Evolutionary conservation across 495 filamentous ascomycete species (phyloP).

Genomic region (Aspergillus cavernicola): DNA sequence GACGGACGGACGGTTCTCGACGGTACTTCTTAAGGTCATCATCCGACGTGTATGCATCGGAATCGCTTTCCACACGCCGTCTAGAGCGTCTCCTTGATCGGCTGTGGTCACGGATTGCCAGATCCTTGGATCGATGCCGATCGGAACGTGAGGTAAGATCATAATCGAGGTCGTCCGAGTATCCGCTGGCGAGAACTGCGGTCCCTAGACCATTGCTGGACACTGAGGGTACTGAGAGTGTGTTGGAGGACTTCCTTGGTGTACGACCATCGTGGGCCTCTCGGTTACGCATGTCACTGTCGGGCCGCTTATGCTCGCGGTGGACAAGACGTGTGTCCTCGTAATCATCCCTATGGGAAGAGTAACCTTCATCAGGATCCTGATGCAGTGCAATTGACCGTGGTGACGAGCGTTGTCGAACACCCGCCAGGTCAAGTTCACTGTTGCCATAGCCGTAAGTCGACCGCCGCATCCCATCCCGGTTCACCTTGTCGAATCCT

Average conservation of each 20-base stretch:
- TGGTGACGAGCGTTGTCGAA: conserved; percentile 30
- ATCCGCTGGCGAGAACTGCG: conserved; percentile 36
- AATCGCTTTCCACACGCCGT: conserved; percentile 27
- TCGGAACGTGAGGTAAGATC: conserved; percentile 22
- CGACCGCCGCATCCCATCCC: conserved; percentile 32
- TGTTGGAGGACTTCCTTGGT: conserved; percentile 18
- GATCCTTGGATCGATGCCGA: conserved; percentile 13
- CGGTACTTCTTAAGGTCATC: conserved; percentile 38
- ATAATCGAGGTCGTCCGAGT: conserved; percentile 36
- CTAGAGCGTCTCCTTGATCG: conserved; percentile 32
- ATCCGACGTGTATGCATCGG: conserved; percentile 33
- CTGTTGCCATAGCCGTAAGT: conserved; percentile 25
- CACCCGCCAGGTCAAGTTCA: conserved; percentile 27
- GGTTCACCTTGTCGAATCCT: conserved; percentile 58
- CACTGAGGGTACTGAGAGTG: conserved; percentile 20
- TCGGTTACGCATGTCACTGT: conserved; percentile 19
- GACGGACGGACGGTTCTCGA: conserved; percentile 27
- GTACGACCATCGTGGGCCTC: conserved; percentile 30
- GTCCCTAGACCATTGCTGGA: conserved; percentile 36
- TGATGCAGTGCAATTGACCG: conserved; percentile 36
- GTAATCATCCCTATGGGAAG: conserved; percentile 27
- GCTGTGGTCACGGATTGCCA: conserved; percentile 14
- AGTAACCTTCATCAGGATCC: conserved; percentile 39
- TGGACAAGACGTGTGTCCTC: conserved; percentile 23
- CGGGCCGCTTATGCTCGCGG: conserved; percentile 26